Evolutionary conservation across 192 early-diverging fungal genomes (phyloP), one percentile per base, ranked within the genome.

Genomic region (Physocladia obscura): DNA sequence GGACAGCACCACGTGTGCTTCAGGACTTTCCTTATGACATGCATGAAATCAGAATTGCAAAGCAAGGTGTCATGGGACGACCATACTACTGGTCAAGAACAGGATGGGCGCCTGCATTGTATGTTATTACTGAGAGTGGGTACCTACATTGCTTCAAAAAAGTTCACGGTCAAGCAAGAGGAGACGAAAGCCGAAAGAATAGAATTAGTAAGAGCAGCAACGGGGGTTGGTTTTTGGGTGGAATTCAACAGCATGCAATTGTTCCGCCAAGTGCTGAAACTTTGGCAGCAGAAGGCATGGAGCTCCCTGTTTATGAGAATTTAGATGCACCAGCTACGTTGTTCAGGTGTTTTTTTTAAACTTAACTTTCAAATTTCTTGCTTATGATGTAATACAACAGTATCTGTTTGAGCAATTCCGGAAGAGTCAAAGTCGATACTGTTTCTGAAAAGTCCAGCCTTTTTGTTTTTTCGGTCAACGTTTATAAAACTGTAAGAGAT

Each of bases 131-230:
- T 24, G 77, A 79, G 26, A 62, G 62, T 55, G 77, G 77, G 1
- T 78, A 67, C 39, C 58, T 78, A 34, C 77, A 78, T 38, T 74
- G 76, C 34, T 78, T 78, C 31, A 67, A 78, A 35, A 49, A 62
- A 30, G 71, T 34, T 22, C 62, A 72, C 30, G 49, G 71, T 29
- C 17, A 38, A 26, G 57, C 63, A 50, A 15, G 30, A 57, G 62
- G 47, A 56, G 63, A 54, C 26, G 51, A 36, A 30, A 21, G 2
- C 11, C 15, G 49, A 5, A 22, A 15, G 27, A 11, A 29, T 6
- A 30, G 34, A 2, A 19, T 44, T 22, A 50, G 26, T 29, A 35
- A 54, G 13, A 13, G 24, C 0, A 19, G 15, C 35, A n/a, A n/a
- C n/a, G n/a, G n/a, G n/a, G n/a, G n/a, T n/a, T n/a, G n/a, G 39